Evolutionary conservation across 306 rosid species (phyloP).

Genomic region (Canavalia gladiata): DNA sequence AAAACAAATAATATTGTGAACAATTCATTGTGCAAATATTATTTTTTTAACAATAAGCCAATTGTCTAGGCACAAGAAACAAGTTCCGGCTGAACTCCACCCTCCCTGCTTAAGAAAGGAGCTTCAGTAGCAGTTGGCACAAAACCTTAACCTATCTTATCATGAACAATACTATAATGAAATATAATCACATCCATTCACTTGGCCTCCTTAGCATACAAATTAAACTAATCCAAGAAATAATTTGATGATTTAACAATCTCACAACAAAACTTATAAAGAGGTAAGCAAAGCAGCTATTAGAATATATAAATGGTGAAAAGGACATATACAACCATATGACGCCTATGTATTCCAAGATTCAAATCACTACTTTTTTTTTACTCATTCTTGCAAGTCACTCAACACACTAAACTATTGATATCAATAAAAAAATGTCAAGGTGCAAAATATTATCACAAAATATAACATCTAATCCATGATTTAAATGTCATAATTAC

Average conservation of each 20-base stretch:
- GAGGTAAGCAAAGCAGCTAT: constrained; percentile 3
- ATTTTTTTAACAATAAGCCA: constrained; percentile 21
- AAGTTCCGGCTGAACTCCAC: constrained; percentile 23
- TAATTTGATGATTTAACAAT: constrained; percentile 13
- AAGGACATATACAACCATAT: not conserved
- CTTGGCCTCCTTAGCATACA: not conserved
- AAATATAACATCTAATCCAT: constrained; percentile 7
- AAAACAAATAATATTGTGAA: constrained; percentile 6
- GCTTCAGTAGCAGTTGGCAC: constrained; percentile 20
- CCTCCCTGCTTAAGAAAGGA: constrained; percentile 8
- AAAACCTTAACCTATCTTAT: constrained; percentile 9
- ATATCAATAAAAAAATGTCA: not conserved
- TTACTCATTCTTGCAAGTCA: constrained; percentile 24
- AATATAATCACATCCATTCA: constrained; percentile 16
- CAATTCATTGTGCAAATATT: not conserved
- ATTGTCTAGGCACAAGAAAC: constrained; percentile 13
- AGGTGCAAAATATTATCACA: constrained; percentile 7
- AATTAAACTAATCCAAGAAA: constrained; percentile 28
- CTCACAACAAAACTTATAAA: constrained; percentile 5
- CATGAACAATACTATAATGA: not conserved
- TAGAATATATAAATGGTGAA: constrained; percentile 6
- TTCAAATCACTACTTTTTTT: not conserved
- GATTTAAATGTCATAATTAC: not conserved
- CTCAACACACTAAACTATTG: constrained; percentile 15
- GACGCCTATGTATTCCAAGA: not conserved